Evolutionary conservation across 192 early-diverging fungal species (phyloP), one percentile per base, ranked within the genome.

Genomic region (Backusella macrospora): DNA sequence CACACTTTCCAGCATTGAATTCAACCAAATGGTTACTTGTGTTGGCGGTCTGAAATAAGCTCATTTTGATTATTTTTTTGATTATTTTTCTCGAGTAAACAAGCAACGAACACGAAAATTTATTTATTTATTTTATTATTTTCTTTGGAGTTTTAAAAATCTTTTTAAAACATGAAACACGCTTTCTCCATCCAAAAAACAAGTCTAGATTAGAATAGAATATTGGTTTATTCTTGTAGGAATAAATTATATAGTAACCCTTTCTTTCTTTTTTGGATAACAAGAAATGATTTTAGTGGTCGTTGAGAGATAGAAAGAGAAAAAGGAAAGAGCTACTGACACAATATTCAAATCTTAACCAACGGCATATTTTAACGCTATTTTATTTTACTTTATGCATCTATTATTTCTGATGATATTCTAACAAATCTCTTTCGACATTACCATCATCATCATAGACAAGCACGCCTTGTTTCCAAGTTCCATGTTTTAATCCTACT

Each of bases 401-500:
- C 29, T 18, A 40, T 39, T n/a, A 43, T 9, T 66, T 68, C 16
- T 68, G 13, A 13, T 68, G 67, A 8, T 68, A 42, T 45, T 76
- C 82, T 44, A 76, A 37, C 37, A 92, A 81, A 7, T 83, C 89
- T 52, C 82, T 81, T 38, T 89, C 80, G 6, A 96, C 94, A 62
- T 81, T 77, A 3, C 94, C 93, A 23, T 92, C 90, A 71, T 95
- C 95, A 74, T 96, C 94, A 47, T 91, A 92, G 5, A 96, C 93
- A 40, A 96, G 78, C 10, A 86, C 88, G 39, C 92, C 91, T 44
- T 85, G 85, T 68, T 95, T 95, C 94, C 93, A 96, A 46, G 86
- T 82, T 6, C 88, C 89, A 73, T 88, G 84, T 69, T 87, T 85
- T 44, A 93, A 73, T 14, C 93, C 95, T 71, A 96, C 92, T 1